Evolutionary conservation across 2,329 filamentous ascomycete genomes (phyloP).

Genomic region (Aspergillus ochraceoroseus): DNA sequence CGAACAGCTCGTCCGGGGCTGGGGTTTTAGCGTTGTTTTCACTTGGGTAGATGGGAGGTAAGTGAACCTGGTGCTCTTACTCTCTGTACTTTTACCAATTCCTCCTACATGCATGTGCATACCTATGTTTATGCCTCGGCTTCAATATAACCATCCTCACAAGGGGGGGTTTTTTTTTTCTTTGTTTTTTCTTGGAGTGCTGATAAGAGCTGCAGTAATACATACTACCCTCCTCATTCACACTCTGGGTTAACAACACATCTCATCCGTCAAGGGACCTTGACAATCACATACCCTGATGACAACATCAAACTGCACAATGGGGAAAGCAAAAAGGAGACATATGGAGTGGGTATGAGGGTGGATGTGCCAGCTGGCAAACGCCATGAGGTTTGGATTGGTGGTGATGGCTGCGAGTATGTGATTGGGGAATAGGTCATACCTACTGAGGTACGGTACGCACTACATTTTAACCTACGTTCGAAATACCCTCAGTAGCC

Average conservation of each 20-base stretch:
- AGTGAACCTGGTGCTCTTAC: constrained; percentile 16
- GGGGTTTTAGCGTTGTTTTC: constrained; percentile 58
- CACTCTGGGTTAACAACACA: constrained; percentile 56
- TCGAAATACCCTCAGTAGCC: too few relatives aligned
- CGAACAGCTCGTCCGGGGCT: constrained; percentile 52
- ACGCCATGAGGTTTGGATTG: constrained; percentile 59
- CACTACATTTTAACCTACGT: too few relatives aligned
- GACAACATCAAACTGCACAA: constrained; percentile 37
- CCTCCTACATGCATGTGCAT: too few relatives aligned
- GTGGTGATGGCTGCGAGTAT: constrained; percentile 55
- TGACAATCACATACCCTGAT: constrained; percentile 56
- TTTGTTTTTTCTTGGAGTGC: background rate
- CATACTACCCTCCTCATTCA: constrained; percentile 56
- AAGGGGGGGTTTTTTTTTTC: background rate
- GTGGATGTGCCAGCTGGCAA: constrained; percentile 55
- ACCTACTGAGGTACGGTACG: too few relatives aligned
- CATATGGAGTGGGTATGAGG: constrained; percentile 51
- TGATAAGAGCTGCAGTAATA: constrained; percentile 43
- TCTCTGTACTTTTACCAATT: background rate
- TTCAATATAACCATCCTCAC: too few relatives aligned
- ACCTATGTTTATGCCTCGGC: background rate
- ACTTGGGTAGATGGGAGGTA: constrained; percentile 59
- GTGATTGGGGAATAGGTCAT: constrained; percentile 57
- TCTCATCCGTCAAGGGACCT: constrained; percentile 52
- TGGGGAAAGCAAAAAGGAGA: constrained; percentile 46